phyloP scores from a whole-genome alignment of 2,329 filamentous ascomycete genomes.

The Sphaerostilbella broomeana region DNA sequence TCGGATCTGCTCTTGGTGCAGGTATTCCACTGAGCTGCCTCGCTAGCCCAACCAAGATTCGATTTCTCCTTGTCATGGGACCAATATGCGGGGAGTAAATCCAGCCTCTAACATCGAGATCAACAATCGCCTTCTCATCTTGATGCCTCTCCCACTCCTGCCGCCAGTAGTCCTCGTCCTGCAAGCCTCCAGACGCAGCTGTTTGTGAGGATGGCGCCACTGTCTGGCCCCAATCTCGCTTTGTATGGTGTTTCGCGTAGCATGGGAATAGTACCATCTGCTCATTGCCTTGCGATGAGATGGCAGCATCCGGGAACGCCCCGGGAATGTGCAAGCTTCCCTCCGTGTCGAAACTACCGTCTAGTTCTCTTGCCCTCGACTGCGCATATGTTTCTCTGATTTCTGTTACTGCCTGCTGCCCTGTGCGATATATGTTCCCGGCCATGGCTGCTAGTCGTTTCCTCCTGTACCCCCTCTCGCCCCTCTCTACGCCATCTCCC shows the following conservation, averaged over 20 bases:
- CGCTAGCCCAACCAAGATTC: constrained; percentile 79
- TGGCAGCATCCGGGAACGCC: constrained; percentile 77
- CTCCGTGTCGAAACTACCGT: constrained; percentile 22
- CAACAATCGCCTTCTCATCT: constrained; percentile 77
- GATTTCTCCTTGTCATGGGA: constrained; percentile 79
- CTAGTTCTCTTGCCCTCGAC: constrained; percentile 34
- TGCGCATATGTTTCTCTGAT: constrained; percentile 54
- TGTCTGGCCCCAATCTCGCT: constrained; percentile 32
- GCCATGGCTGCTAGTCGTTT: constrained; percentile 67
- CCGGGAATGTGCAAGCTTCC: constrained; percentile 53
- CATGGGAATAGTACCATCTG: constrained; percentile 95
- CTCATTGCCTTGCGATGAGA: constrained; percentile 72
- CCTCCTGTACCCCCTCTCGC: constrained; percentile 64
- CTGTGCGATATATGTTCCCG: constrained; percentile 49
- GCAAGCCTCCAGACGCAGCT: constrained; percentile 36
- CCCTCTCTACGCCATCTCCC: constrained; percentile 22
- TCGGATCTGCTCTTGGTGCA: constrained; percentile 46
- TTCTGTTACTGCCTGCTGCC: constrained; percentile 51
- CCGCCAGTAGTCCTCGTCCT: constrained; percentile 65
- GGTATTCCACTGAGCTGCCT: constrained; percentile 83
- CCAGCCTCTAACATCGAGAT: constrained; percentile 95
- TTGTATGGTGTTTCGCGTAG: constrained; percentile 72
- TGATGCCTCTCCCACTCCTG: constrained; percentile 73
- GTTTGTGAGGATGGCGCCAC: constrained; percentile 28
- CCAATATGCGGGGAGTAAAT: constrained; percentile 81